Base-by-base conservation (phyloP, 2,329 filamentous ascomycete species). In the Colletotrichum truncatum region DNA sequence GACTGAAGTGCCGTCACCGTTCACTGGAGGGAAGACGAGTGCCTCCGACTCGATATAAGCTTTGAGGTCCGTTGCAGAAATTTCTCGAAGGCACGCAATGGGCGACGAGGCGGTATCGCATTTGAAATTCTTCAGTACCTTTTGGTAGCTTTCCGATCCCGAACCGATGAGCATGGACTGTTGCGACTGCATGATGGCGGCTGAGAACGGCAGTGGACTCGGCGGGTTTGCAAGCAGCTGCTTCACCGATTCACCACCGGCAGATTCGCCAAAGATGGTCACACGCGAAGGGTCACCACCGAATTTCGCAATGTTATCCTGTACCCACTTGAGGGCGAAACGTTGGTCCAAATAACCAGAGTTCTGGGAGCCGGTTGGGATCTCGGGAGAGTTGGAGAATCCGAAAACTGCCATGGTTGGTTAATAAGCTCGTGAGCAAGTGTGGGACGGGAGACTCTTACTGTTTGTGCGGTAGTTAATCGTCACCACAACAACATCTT, bases 281-380 rank as follows among this genome's bases (percentile, higher is more conserved):
- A 90, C 86, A 61, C 85, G 86, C 1, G 76, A 73, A 0, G 87
- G 85, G 70, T 91, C 87, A 2, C 89, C 89, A 2, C 89, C 89
- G 70, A 91, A 91, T 1, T 82, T 78, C 1, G 76, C 82, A 53
- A 90, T 89, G 66, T 90, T 89, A 65, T 87, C 84, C 14, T 84
- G 82, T 0, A 88, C 80, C 88, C 88, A 91, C 63, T 88, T 69
- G 14, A 91, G 73, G 0, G 82, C 87, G 0, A 87, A 74, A 18
- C 85, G 77, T 69, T 90, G 87, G 66, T 90, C 88, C 0, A 85
- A 75, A 8, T 87, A 75, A 3, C 87, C 73, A 85, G 9, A 87
- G 72, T 66, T 89, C 89, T 48, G 48, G 4, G 53, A 56, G 12
- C 63, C 63, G 8, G 36, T 43, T 12, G 41, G 5, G 12, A 65